Conservation (phyloP, 164 flowering plant species). For the Magnolia changhungtana region DNA sequence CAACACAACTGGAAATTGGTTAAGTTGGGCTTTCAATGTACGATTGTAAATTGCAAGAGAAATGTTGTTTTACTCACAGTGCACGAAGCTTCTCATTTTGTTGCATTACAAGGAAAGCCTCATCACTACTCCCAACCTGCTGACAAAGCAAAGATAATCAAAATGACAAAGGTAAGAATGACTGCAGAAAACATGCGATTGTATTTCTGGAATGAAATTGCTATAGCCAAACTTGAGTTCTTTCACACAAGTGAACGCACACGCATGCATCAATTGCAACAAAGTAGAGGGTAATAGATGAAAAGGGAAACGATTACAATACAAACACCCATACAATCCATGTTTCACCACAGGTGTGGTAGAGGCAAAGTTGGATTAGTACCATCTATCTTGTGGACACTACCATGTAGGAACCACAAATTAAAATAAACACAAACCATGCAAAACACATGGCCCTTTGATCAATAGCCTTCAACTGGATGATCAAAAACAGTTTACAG, state of each 20-base stretch:
- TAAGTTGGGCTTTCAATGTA: background rate
- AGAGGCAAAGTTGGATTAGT: too few species aligned
- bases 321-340: background rate
- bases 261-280: background rate
- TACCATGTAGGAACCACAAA: background rate
- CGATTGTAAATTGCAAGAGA: background rate
- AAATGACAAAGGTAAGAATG: background rate
- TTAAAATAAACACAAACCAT: background rate
- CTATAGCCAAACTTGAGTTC: background rate
- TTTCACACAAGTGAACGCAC: background rate
- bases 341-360: background rate
- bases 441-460: background rate
- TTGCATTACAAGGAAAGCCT: slow-evolving; percentile 33
- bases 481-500: too few species aligned
- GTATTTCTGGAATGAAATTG: background rate
- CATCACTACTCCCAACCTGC: slow-evolving; percentile 33
- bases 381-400: background rate
- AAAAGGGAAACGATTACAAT: too few species aligned
- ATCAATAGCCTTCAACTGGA: too few species aligned
- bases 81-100: slow-evolving; percentile 56
- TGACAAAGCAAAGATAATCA: background rate
- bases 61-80: slow-evolving; percentile 40
- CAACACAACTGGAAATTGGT: too few species aligned
- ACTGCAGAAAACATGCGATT: background rate
- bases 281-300: background rate